Conservation (phyloP, 2,329 filamentous ascomycete genomes). For the Coniella lustricola region DNA sequence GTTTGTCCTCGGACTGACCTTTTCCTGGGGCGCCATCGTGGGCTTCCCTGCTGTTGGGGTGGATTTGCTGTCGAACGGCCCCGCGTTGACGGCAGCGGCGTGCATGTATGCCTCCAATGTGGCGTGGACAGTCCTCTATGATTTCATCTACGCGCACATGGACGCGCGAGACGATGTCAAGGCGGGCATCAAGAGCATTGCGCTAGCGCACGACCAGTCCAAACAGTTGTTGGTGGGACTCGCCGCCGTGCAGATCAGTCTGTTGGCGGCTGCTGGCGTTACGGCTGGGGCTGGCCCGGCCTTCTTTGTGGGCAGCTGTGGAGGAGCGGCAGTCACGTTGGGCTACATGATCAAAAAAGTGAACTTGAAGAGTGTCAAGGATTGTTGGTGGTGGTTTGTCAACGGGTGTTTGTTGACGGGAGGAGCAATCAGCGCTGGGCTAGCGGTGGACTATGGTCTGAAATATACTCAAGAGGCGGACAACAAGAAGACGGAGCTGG, state of each 20-base stretch:
- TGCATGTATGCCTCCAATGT: constrained; percentile 72
- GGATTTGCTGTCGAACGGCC: constrained; percentile 58
- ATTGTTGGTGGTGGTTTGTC: constrained; percentile 74
- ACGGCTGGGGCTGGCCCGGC: constrained; percentile 61
- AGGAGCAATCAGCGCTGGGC: constrained; percentile 51
- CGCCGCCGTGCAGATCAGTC: constrained; percentile 59
- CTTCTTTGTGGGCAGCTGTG: constrained; percentile 62
- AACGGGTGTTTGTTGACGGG: constrained; percentile 65
- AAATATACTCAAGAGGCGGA: constrained; percentile 33
- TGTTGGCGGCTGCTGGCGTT: constrained; percentile 63
- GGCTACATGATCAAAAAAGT: constrained; percentile 62
- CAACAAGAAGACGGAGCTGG: not conserved
- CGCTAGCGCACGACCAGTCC: constrained; percentile 71
- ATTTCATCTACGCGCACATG: constrained; percentile 93
- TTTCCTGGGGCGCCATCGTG: constrained; percentile 85
- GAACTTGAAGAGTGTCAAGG: constrained; percentile 56
- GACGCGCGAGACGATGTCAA: constrained; percentile 81
- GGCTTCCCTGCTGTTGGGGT: constrained; percentile 78
- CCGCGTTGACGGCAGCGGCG: constrained; percentile 58
- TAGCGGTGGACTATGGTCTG: constrained; percentile 53
- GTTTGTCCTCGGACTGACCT: constrained; percentile 73
- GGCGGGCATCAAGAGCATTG: constrained; percentile 84
- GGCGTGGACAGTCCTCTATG: constrained; percentile 81
- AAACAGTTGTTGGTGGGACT: constrained; percentile 68
- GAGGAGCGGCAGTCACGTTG: constrained; percentile 53